phyloP scores from a whole-genome alignment of 371 early-diverging fungal species.

The Cokeromyces recurvatus region DNA sequence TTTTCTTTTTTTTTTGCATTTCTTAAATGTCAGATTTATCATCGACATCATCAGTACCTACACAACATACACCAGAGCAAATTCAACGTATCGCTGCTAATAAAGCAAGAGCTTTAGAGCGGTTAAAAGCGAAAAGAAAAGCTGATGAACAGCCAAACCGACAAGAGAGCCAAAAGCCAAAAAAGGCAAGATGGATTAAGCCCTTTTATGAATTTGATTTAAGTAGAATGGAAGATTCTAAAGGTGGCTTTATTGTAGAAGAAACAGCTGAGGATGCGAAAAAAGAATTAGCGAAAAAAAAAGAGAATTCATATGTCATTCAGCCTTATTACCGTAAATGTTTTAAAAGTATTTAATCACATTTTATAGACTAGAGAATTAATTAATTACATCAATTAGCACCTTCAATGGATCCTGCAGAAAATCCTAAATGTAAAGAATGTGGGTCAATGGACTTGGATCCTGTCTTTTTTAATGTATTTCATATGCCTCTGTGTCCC shows the following conservation, averaged over 20 bases:
- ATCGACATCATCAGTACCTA: background rate
- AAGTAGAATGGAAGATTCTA: constrained; percentile 70
- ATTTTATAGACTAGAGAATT: background rate
- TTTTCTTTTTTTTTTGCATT: background rate
- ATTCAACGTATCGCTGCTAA: constrained; percentile 13
- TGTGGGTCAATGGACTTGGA: constrained; percentile 81
- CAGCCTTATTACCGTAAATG: constrained; percentile 52
- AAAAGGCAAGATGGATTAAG: constrained; percentile 21
- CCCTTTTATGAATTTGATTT: constrained; percentile 72
- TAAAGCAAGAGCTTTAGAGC: constrained; percentile 17
- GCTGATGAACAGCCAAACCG: background rate
- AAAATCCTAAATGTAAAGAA: constrained; percentile 69
- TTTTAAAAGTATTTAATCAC: background rate
- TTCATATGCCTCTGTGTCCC: constrained; percentile 68
- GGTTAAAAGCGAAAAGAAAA: constrained; percentile 14
- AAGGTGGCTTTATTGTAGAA: constrained; percentile 81
- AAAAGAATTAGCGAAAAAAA: constrained; percentile 3
- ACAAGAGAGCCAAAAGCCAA: background rate
- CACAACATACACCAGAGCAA: constrained; percentile 1
- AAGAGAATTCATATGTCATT: constrained; percentile 12
- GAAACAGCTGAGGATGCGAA: constrained; percentile 34
- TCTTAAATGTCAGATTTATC: background rate
- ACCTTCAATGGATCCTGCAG: constrained; percentile 53
- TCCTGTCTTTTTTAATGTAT: constrained; percentile 63
- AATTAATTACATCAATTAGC: constrained; percentile 25